phyloP scores from a whole-genome alignment of 1,284 basidiomycete genomes.

The Ganoderma resinaceum region DNA sequence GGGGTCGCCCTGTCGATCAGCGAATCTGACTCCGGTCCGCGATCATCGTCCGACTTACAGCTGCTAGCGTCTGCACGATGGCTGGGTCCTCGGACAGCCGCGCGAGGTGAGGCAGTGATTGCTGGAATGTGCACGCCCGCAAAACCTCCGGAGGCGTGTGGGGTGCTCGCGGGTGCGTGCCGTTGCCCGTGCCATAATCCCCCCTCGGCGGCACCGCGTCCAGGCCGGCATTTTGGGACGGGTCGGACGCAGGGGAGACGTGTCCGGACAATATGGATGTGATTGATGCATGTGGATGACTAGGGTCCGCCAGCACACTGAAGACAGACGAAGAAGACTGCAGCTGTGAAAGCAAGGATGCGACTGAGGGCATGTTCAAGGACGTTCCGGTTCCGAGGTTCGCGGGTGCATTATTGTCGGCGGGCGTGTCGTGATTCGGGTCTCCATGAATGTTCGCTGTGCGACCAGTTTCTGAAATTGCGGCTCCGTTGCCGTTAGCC shows the following conservation, averaged over 20 bases:
- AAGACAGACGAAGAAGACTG: conserved; percentile 40
- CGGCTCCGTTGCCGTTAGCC: neutral
- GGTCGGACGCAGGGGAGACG: conserved; percentile 10
- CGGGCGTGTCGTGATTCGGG: neutral
- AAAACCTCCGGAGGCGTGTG: conserved; percentile 45
- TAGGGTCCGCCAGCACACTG: conserved; percentile 21
- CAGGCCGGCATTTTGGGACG: conserved; percentile 17
- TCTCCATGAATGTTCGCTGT: too few species aligned
- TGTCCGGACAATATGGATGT: conserved; percentile 6
- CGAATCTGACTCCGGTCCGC: conserved; percentile 6
- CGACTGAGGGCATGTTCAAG: conserved; percentile 50
- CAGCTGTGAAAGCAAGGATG: conserved; percentile 72
- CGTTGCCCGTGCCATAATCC: neutral
- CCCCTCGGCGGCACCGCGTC: conserved; percentile 7
- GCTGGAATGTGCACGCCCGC: conserved; percentile 63
- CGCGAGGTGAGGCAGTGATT: conserved; percentile 65
- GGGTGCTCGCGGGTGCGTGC: conserved; percentile 17
- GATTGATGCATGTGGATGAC: conserved; percentile 2
- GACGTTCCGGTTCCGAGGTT: neutral
- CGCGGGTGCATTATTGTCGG: neutral
- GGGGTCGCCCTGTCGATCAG: neutral
- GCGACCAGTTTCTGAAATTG: too few species aligned
- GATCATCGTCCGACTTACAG: conserved; percentile 49
- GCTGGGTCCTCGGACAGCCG: conserved; percentile 56
- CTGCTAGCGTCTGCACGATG: conserved; percentile 51